A percentile compares a stretch with the other conserved stretches of the same genome.
Evolutionary conservation across 768 basidiomycete species (phyloP).

Genomic region (Strobilomyces dryophilus): DNA sequence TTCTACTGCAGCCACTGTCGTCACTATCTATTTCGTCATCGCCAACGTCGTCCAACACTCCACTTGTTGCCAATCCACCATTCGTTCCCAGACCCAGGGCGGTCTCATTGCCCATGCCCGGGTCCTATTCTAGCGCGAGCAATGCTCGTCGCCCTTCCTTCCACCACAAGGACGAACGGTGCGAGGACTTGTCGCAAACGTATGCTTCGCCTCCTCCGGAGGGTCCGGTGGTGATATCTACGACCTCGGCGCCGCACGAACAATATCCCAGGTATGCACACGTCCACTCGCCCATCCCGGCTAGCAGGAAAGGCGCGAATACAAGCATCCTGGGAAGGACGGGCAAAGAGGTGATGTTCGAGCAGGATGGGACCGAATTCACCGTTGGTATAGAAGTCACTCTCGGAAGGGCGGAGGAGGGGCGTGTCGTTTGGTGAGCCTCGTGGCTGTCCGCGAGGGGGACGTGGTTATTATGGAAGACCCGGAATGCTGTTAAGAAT

Average conservation of each 20-base stretch:
- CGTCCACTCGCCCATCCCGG: conserved; percentile 15
- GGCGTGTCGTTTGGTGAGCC: conserved; percentile 29
- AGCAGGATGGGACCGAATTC: conserved; percentile 26
- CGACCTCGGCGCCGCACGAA: conserved; percentile 17
- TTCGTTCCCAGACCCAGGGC: conserved; percentile 23
- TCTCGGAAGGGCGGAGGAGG: conserved; percentile 31
- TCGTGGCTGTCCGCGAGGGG: not conserved
- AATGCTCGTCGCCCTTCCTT: conserved; percentile 18
- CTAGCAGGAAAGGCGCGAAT: conserved; percentile 12
- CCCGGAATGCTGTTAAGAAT: not conserved
- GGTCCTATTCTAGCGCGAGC: not conserved
- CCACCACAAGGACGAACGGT: conserved; percentile 15
- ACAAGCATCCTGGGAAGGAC: conserved; percentile 8
- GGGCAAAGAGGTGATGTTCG: conserved; percentile 23
- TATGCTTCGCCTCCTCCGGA: conserved; percentile 29
- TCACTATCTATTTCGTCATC: conserved; percentile 12
- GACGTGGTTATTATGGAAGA: not conserved
- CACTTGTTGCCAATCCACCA: conserved; percentile 6
- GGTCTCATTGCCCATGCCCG: conserved; percentile 20
- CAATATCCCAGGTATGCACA: conserved; percentile 29
- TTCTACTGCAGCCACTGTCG: conserved; percentile 28
- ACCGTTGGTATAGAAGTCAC: conserved; percentile 30
- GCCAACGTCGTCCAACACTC: conserved; percentile 7
- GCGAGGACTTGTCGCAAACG: conserved; percentile 27
- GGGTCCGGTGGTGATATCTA: conserved; percentile 22